Evolutionary conservation across 2,329 filamentous ascomycete species (phyloP).

Genomic region (Tolypocladium sp.): DNA sequence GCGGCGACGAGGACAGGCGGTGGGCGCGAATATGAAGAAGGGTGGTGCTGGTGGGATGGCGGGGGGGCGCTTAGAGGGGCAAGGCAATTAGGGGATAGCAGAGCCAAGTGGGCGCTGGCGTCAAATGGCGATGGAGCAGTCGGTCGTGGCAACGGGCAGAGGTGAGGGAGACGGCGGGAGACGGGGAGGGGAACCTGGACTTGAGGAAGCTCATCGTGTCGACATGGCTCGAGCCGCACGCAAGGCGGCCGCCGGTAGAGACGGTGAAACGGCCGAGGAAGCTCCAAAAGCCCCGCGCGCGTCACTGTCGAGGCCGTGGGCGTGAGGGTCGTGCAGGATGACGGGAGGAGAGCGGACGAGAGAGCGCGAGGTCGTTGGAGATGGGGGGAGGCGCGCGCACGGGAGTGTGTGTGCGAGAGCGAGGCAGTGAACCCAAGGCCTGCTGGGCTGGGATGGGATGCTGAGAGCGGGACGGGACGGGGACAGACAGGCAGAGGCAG

Average conservation of each 20-base stretch:
- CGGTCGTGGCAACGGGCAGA: background rate
- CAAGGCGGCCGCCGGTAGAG: background rate
- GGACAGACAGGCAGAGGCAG: too few relatives aligned
- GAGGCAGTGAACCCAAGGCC: background rate
- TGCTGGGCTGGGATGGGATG: background rate
- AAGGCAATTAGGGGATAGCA: background rate
- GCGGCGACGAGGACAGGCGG: conserved; percentile 3
- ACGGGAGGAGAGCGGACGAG: conserved; percentile 1
- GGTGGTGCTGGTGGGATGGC: background rate
- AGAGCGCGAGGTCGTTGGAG: background rate
- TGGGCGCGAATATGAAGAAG: background rate
- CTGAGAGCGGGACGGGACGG: conserved; percentile 2
- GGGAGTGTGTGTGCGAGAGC: background rate
- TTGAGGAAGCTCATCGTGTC: conserved; percentile 34
- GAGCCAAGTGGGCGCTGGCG: background rate
- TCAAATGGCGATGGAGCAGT: background rate
- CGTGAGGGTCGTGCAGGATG: conserved; percentile 11
- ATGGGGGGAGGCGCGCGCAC: background rate
- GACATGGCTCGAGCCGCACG: conserved; percentile 22
- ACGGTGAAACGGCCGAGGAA: background rate
- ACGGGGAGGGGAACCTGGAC: conserved; percentile 25
- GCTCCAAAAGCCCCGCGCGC: background rate
- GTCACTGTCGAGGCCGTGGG: conserved; percentile 2
- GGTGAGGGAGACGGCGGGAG: background rate
- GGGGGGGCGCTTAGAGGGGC: background rate